Conservation (phyloP, 2,329 filamentous ascomycete species). For the Fusarium sp. region DNA sequence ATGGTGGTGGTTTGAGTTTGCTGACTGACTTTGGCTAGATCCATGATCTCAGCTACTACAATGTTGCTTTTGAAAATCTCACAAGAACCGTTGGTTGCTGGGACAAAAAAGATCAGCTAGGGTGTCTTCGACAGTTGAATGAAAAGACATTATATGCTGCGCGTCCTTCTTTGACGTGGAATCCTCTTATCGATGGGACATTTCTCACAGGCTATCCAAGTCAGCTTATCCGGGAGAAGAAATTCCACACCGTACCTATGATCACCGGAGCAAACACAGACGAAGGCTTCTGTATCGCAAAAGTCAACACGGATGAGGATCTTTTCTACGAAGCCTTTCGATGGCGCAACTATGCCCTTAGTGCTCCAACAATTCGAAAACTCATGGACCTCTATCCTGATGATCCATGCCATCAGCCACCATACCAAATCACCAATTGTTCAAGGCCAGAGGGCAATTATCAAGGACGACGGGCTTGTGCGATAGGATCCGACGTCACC, state of each 20-base stretch:
- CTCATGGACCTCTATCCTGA: conserved; percentile 61
- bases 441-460: conserved; percentile 36
- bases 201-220: conserved; percentile 62
- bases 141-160: conserved; percentile 49
- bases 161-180: conserved; percentile 53
- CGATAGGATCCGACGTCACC: conserved; percentile 60
- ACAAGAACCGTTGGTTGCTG: conserved; percentile 47
- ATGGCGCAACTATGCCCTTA: conserved; percentile 60
- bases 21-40: conserved; percentile 5
- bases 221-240: conserved; percentile 54
- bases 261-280: conserved; percentile 62
- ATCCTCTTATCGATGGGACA: conserved; percentile 58
- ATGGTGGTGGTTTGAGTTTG: not conserved
- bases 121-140: conserved; percentile 51
- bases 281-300: conserved; percentile 57
- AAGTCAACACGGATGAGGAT: conserved; percentile 54
- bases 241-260: conserved; percentile 57
- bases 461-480: conserved; percentile 57
- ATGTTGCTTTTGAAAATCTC: conserved; percentile 42
- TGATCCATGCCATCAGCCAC: conserved; percentile 58
- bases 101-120: conserved; percentile 48
- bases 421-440: conserved; percentile 45
- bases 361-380: conserved; percentile 55
- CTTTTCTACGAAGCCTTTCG: conserved; percentile 49
- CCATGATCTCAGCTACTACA: conserved; percentile 44